phyloP scores from a whole-genome alignment of 768 basidiomycete genomes.

The Infundibulicybe gibba region DNA sequence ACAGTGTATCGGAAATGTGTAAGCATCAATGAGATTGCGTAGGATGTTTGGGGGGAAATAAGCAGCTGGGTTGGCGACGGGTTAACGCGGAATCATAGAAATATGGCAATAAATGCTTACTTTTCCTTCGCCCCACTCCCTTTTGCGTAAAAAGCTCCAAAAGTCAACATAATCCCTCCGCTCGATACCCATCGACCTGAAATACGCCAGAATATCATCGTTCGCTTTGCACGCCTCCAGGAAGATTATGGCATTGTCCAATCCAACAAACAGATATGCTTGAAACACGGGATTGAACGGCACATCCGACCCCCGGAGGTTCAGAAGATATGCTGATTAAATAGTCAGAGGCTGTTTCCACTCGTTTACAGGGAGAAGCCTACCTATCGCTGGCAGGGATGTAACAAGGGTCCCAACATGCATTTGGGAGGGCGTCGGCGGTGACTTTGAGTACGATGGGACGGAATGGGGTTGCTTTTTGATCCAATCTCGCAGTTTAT shows the following conservation, averaged over 20 bases:
- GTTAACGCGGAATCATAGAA: constrained; percentile 3
- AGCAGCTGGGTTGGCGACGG: constrained; percentile 41
- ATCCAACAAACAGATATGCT: constrained; percentile 75
- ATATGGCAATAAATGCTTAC: constrained; percentile 25
- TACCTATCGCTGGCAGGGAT: constrained; percentile 69
- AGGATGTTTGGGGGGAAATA: constrained; percentile 71
- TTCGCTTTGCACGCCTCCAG: constrained; percentile 66
- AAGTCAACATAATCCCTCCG: constrained; percentile 70
- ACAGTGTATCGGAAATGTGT: constrained; percentile 81
- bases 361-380: constrained; percentile 13
- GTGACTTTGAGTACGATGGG: constrained; percentile 58
- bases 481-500: constrained; percentile 69
- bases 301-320: constrained; percentile 86
- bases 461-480: constrained; percentile 50
- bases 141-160: constrained; percentile 72
- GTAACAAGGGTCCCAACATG: constrained; percentile 68
- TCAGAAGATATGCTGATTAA: constrained; percentile 73
- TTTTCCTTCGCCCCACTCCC: constrained; percentile 81
- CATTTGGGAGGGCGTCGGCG: constrained; percentile 57
- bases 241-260: constrained; percentile 67
- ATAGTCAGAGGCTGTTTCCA: not conserved
- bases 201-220: constrained; percentile 52
- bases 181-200: constrained; percentile 53
- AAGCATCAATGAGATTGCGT: constrained; percentile 82
- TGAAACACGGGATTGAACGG: constrained; percentile 93